Percentiles rank a stretch among this genome's conserved stretches.
phyloP scores from a whole-genome alignment of 306 rosid genomes.

The Notholithocarpus densiflorus region DNA sequence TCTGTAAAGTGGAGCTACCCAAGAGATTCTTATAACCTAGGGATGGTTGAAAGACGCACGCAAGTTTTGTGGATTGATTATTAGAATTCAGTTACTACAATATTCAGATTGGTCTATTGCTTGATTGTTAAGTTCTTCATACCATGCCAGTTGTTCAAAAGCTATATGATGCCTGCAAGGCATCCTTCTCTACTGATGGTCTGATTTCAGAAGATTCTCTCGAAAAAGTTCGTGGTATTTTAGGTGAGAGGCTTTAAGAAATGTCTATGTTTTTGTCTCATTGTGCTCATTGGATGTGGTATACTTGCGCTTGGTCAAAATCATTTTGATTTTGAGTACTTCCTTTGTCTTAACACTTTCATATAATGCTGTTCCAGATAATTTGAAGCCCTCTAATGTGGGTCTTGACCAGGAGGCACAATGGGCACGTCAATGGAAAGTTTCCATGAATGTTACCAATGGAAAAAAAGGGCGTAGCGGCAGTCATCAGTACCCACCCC shows the following conservation, averaged over 20 bases:
- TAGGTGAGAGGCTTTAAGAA: conserved; percentile 21
- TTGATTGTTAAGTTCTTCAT: not conserved
- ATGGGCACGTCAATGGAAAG: conserved; percentile 22
- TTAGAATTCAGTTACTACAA: conserved; percentile 18
- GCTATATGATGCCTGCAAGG: conserved; percentile 39
- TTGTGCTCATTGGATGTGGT: not conserved
- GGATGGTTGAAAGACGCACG: not conserved
- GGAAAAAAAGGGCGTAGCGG: conserved; percentile 28
- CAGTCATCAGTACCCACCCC: conserved; percentile 21
- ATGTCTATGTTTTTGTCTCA: not conserved
- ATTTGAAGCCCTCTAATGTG: conserved; percentile 39
- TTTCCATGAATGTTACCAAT: conserved; percentile 27
- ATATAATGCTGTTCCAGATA: conserved; percentile 25
- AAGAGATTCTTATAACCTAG: too few relatives aligned
- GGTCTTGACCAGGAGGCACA: conserved; percentile 42
- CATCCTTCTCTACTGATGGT: conserved; percentile 33
- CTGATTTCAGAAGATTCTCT: conserved; percentile 38
- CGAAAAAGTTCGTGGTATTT: conserved; percentile 26
- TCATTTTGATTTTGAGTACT: not conserved
- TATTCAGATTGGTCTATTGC: conserved; percentile 9
- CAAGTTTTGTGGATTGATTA: not conserved
- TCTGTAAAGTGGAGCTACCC: conserved; percentile 9
- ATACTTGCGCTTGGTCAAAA: conserved; percentile 6
- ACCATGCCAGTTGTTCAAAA: conserved; percentile 44
- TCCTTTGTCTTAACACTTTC: conserved; percentile 15